Evolutionary conservation across 2,329 filamentous ascomycete species (phyloP).

Genomic region (Monosporascus sp.): DNA sequence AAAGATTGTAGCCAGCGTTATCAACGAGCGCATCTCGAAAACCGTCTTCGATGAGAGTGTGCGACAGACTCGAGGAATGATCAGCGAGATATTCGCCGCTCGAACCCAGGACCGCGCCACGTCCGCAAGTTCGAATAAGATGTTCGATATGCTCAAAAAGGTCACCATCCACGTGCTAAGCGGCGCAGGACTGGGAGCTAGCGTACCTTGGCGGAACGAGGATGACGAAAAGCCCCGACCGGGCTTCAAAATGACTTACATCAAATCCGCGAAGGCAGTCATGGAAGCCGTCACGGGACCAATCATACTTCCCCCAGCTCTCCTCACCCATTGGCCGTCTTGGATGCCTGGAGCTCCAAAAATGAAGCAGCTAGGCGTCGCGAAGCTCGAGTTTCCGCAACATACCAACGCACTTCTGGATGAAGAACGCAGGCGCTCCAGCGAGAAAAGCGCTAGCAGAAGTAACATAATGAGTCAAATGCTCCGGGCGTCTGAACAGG

Average conservation of each 20-base stretch:
- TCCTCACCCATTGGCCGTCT: too few species aligned
- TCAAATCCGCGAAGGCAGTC: constrained; percentile 8
- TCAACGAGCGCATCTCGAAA: constrained; percentile 28
- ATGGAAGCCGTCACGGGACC: too few species aligned
- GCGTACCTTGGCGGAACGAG: constrained; percentile 15
- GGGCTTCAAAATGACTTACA: constrained; percentile 25
- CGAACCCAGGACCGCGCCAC: too few species aligned
- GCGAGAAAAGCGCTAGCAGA: too few species aligned
- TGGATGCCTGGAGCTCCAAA: too few species aligned
- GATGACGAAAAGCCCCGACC: constrained; percentile 16
- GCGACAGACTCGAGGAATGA: constrained; percentile 19
- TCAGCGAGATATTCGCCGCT: constrained; percentile 16
- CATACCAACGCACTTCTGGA: too few species aligned
- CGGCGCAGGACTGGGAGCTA: constrained; percentile 24
- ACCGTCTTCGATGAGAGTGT: constrained; percentile 24
- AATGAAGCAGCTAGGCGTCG: too few species aligned
- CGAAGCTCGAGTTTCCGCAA: too few species aligned
- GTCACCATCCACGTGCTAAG: constrained; percentile 27
- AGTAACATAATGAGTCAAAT: too few species aligned
- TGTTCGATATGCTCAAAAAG: constrained; percentile 28
- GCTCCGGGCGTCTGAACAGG: too few species aligned
- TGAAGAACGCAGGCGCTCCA: too few species aligned
- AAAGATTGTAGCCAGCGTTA: constrained; percentile 23
- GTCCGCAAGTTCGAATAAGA: not conserved
- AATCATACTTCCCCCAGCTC: too few species aligned